These are phyloP conservation scores for Pseudogymnoascus sp. DNA, from an alignment of 2,329 filamentous ascomycete genomes.

Conservation along the genomic window DNA sequence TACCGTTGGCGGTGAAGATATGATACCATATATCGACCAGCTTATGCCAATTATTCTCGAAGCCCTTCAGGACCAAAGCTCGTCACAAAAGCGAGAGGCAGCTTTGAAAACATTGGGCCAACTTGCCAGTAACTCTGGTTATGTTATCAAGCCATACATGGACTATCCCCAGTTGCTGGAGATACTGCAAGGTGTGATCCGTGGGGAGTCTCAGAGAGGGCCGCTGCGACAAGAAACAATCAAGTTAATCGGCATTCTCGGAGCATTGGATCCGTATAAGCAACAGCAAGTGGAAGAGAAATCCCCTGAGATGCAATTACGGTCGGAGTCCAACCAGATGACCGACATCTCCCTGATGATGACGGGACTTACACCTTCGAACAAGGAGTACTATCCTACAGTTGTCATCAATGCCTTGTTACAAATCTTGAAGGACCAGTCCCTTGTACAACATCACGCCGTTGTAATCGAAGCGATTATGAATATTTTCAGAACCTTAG, in stretches of 20 bases:
- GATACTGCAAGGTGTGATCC: slow-evolving; percentile 88
- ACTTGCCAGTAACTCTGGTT: slow-evolving; percentile 90
- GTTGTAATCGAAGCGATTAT: slow-evolving; percentile 96
- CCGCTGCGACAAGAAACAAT: slow-evolving; percentile 88
- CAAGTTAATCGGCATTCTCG: slow-evolving; percentile 90
- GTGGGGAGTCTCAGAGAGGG: slow-evolving; percentile 78
- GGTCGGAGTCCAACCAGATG: slow-evolving; percentile 56
- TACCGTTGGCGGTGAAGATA: slow-evolving; percentile 87
- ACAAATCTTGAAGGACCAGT: slow-evolving; percentile 84
- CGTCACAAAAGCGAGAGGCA: slow-evolving; percentile 81
- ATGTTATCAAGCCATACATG: slow-evolving; percentile 92
- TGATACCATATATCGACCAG: slow-evolving; percentile 83
- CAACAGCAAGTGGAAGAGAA: slow-evolving; percentile 91
- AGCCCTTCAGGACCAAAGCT: slow-evolving; percentile 88
- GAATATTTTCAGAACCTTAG: slow-evolving; percentile 95
- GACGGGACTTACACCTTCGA: slow-evolving; percentile 91
- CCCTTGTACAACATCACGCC: slow-evolving; percentile 83
- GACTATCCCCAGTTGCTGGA: slow-evolving; percentile 93
- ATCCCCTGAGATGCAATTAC: slow-evolving; percentile 71
- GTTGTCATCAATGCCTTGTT: slow-evolving; percentile 95
- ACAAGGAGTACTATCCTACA: slow-evolving; percentile 96
- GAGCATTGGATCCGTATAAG: slow-evolving; percentile 91
- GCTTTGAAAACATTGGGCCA: slow-evolving; percentile 87
- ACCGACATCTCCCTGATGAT: slow-evolving; percentile 98
- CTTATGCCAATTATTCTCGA: slow-evolving; percentile 95